Evolutionary conservation across 345 rosid species (phyloP), one percentile per base, ranked within the genome.

Genomic region (Erysimum cheiranthoides): DNA sequence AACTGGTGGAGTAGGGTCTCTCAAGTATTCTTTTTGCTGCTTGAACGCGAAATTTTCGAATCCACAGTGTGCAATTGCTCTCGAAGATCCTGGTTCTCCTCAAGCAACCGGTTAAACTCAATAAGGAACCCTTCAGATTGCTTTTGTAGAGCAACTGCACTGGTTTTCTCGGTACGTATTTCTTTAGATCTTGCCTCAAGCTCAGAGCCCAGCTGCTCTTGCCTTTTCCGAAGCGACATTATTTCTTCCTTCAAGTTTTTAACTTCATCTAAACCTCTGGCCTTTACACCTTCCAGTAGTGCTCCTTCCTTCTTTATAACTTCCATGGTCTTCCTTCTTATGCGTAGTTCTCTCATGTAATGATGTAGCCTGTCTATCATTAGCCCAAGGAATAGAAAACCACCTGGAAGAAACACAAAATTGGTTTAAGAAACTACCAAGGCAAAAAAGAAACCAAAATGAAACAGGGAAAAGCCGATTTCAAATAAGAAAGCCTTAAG

Each of bases 111-210:
- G 70, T 89, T 95, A 56, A 89, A 92, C 86, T 95, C 99, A 1
- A 88, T 86, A 76, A 90, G 90, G 83, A 95, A 92, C 10, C 99
- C 99, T 80, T 92, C 97, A 3, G 99, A 89, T 71, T 95, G 99
- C 82, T 90, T 95, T 70, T 86, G 84, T 67, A 92, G 83, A 75
- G 99, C 97, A 25, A 84, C 78, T 10, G 86, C 89, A 78, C 83
- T 92, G 50, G 91, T 82, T 86, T 90, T 88, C 10, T 96, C 88
- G 13, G 83, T 82, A 49, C 45, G 79, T 0, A 79, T 83, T 36
- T 92, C 89, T 78, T 82, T 88, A 14, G 81, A 49, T 83, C 73
- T 95, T 27, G 64, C 56, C 72, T 84, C 86, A 17, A 90, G 82
- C 45, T 87, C 89, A 6, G 74, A 75, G 39, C 76, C 86, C 39